Evolutionary conservation across 139 green algal genomes (phyloP), one percentile per base, ranked within the genome.

Genomic region (Yamagishiella unicocca): DNA sequence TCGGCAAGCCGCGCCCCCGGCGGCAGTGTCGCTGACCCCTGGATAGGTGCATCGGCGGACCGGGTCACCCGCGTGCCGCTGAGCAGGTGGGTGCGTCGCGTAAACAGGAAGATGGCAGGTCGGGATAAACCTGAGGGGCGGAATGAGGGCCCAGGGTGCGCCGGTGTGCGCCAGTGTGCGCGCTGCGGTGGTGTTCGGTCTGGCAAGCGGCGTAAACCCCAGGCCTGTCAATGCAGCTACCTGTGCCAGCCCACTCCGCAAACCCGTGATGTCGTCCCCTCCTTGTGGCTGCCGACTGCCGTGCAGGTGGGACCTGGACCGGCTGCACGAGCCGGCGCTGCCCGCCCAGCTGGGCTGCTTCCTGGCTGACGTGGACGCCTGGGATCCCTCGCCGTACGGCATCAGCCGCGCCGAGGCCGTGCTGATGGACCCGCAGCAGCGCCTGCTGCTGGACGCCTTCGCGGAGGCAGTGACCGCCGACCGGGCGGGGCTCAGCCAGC

Each of bases 391-490:
- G 25, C 40, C 84, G 27, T 72, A 37, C 62, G 72, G 61, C 21
- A 43, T 89, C 73, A 89, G 84, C 54, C 72, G 42, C 58, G 66
- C 21, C 3, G 95, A 97, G 77, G 93, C 94, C 0, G 38, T 81
- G 17, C 85, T 96, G 33, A 94, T 95, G 84, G 94, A 98, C 87
- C 95, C 93, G 0, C 96, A 97, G 90, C 95, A 97, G 87, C 90
- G 95, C 27, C 89, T 90, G 70, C 86, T 90, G 83, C 64, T 93
- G 58, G 85, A 91, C 76, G 58, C 77, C 33, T 89, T 86, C 43
- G 74, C 72, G 62, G 71, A 73, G 37, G 70, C 46, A 35, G 25
- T 67, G 68, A n/a, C 31, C 77, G n/a, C 27, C 25, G 27, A 75
- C 66, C 25, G 64, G 40, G 70, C 78, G 40, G 27, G 84, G 50